Evolutionary conservation across 805 yeast genomes (phyloP), one percentile per base, ranked within the genome.

Genomic region (Nakazawaea ishiwadae): DNA sequence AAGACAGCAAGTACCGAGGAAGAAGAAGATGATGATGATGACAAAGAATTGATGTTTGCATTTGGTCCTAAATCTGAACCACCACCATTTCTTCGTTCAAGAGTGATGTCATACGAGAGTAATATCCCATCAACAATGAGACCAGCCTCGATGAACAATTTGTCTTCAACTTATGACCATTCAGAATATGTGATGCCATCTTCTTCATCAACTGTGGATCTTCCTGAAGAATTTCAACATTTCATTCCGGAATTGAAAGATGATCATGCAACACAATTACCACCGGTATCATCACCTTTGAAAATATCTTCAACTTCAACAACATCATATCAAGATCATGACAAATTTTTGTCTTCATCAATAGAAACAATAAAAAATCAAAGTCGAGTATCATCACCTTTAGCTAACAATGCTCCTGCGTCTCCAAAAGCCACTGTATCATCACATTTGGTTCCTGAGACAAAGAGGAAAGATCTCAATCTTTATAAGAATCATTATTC

Each of bases 401-500:
- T 63, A 35, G 47, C 57, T 0, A 52, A 47, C 24, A 51, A 60
- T 48, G 67, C 68, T 4, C 68, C 68, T 28, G 47, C 51, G 35
- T 51, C 63, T 3, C 58, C 58, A 8, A 40, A 54, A 33, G 54
- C 66, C 1, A 58, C 53, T 4, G 34, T 51, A 5, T 51, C 51
- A 43, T 57, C 65, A 0, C 65, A 59, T 44, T 29, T 56, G 37
- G 34, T 44, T 7, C 9, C 24, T 7, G 31, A 14, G 2, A 44
- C 40, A 5, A 34, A 19, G 16, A 24, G n/a, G n/a, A n/a, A 39
- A n/a, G 44, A 37, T 32, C 35, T 29, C 3, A 32, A 35, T 46
- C 58, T 54, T 31, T 69, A 57, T 55, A 65, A 63, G 31, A 73
- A 73, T 45, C 79, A 74, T 47, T 72, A 72, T 51, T 62, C 62